Conservation (phyloP, 192 early-diverging fungal species). For the Entophlyctis luteolus region DNA sequence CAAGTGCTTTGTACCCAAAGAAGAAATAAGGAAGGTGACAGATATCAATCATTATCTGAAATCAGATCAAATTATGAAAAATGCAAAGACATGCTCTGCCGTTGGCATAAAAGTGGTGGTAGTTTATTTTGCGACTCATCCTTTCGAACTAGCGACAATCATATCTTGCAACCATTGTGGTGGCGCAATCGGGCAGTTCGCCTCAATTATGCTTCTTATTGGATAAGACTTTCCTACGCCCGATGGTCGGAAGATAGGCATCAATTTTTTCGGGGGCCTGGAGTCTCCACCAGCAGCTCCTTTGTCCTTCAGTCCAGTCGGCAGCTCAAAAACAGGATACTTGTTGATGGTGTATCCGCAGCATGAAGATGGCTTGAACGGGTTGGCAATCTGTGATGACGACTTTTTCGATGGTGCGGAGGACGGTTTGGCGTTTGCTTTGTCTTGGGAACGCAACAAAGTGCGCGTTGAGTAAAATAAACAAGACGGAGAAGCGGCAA, state of each 20-base stretch:
- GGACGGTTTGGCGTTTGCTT: not conserved
- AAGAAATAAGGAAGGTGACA: too few relatives aligned
- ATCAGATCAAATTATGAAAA: too few relatives aligned
- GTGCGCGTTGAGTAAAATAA: not conserved
- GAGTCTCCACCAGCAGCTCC: not conserved
- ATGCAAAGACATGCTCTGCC: too few relatives aligned
- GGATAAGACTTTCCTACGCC: conserved; percentile 47
- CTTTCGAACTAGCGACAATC: too few relatives aligned
- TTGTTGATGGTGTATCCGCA: conserved; percentile 54
- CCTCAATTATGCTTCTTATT: conserved; percentile 44
- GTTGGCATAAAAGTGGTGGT: too few relatives aligned
- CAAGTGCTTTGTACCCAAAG: too few relatives aligned
- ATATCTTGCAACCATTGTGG: conserved; percentile 46
- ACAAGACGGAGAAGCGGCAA: not conserved
- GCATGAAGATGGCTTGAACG: conserved; percentile 50
- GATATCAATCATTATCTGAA: too few relatives aligned
- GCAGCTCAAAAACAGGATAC: conserved; percentile 45
- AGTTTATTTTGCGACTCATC: too few relatives aligned
- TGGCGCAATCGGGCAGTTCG: conserved; percentile 40
- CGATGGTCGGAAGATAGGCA: conserved; percentile 41
- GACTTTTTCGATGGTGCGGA: not conserved
- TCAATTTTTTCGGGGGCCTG: conserved; percentile 25
- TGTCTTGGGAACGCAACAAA: not conserved
- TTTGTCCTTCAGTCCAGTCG: conserved; percentile 15
- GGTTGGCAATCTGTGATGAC: not conserved